Conservation (phyloP, 2,329 filamentous ascomycete species). For the Xylariaceae sp. region DNA sequence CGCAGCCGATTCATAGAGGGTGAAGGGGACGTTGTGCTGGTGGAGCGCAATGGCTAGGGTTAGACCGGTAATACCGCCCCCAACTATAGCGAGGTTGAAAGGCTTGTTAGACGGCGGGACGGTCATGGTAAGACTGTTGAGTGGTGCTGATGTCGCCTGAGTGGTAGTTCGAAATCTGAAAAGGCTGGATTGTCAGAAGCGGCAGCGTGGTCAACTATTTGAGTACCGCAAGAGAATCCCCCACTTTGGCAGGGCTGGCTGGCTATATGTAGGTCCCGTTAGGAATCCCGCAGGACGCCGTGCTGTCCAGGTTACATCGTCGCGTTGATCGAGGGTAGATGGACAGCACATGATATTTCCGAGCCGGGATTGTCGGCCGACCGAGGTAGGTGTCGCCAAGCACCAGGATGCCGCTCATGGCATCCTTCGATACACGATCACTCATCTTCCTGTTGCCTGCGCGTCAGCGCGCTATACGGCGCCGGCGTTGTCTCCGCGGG, state of each 20-base stretch:
- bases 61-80: conserved; percentile 39
- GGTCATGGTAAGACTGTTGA: conserved; percentile 1
- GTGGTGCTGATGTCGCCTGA: not conserved
- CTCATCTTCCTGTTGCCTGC: not conserved
- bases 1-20: conserved; percentile 36
- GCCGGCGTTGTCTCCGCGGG: not conserved
- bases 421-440: not conserved
- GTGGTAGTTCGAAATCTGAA: not conserved
- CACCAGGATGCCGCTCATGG: not conserved
- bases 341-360: not conserved
- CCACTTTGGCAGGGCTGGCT: too few relatives aligned
- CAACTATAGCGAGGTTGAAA: conserved; percentile 38
- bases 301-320: not conserved
- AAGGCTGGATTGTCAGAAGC: not conserved
- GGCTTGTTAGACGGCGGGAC: conserved; percentile 16
- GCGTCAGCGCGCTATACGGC: not conserved
- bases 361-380: not conserved
- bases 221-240: too few relatives aligned
- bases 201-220: too few relatives aligned
- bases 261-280: too few relatives aligned
- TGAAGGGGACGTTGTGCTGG: conserved; percentile 31
- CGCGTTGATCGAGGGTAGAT: not conserved
- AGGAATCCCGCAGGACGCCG: too few relatives aligned
- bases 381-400: not conserved
- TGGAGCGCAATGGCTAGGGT: conserved; percentile 35